Percentiles rank a stretch among this genome's conserved stretches.
These are phyloP conservation scores for Theobroma grandiflorum DNA, from an alignment of 441 rosid genomes.

Conservation along the genomic window DNA sequence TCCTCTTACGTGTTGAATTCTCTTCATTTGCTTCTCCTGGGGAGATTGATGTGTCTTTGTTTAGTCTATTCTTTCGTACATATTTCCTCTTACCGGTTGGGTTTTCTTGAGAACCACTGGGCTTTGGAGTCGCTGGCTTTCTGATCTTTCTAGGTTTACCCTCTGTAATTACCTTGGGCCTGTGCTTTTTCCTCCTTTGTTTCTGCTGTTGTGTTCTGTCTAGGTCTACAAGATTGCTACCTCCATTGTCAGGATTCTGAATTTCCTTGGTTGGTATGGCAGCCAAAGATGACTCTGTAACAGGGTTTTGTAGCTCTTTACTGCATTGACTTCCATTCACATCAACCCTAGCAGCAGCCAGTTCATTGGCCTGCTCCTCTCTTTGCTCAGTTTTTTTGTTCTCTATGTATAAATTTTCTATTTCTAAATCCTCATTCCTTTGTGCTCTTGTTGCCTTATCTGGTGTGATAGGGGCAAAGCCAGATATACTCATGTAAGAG, in stretches of 20 bases:
- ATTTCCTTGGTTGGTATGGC: conserved; percentile 38
- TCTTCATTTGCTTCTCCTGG: conserved; percentile 39
- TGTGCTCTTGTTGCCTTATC: conserved; percentile 43
- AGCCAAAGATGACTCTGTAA: conserved; percentile 38
- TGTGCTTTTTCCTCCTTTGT: conserved; percentile 77
- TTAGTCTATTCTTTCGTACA: conserved; percentile 45
- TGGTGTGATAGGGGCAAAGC: conserved; percentile 67
- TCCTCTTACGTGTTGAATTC: conserved; percentile 49
- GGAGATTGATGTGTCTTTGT: conserved; percentile 36
- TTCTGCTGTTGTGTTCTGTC: conserved; percentile 72
- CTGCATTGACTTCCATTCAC: conserved; percentile 21
- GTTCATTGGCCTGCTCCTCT: conserved; percentile 33
- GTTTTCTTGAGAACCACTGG: conserved; percentile 38
- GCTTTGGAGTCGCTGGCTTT: conserved; percentile 36
- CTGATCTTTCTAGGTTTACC: conserved; percentile 57
- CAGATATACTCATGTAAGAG: conserved; percentile 24
- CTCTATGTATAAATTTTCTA: conserved; percentile 23
- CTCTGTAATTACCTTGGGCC: conserved; percentile 84
- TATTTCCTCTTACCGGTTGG: conserved; percentile 59
- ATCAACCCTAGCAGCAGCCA: conserved; percentile 23
- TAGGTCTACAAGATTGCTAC: conserved; percentile 38
- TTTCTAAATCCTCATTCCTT: conserved; percentile 33
- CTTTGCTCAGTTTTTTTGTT: conserved; percentile 36
- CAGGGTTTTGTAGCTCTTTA: conserved; percentile 34
- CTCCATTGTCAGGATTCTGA: conserved; percentile 45